These are phyloP conservation scores for Plasmodium vivax DNA, from an alignment of 169 alveolate genomes.

Conservation along the genomic window DNA sequence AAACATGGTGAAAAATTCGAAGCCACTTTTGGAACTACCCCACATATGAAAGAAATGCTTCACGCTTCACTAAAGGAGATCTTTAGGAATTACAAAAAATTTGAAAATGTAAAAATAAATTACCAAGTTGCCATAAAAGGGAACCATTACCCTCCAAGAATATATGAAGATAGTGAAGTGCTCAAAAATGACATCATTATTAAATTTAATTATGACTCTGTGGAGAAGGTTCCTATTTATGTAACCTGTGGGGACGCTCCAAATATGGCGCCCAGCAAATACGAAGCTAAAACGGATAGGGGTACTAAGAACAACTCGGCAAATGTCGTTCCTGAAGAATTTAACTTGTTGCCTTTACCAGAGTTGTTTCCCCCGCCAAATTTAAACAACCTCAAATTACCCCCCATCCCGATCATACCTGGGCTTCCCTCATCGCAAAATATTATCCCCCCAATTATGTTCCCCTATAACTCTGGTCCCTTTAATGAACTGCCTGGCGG, in stretches of 20 bases:
- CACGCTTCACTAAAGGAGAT: constrained; percentile 6
- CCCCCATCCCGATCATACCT: constrained; percentile 38
- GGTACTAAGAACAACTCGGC: neutral
- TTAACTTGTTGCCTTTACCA: constrained; percentile 27
- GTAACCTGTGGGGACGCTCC: neutral
- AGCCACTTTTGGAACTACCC: neutral
- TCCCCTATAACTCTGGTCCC: constrained; percentile 3
- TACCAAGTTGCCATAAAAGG: neutral
- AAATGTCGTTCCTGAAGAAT: neutral
- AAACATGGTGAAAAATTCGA: neutral
- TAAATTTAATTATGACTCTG: constrained; percentile 31
- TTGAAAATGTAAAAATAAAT: constrained; percentile 43
- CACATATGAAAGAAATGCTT: constrained; percentile 5
- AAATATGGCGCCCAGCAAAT: neutral
- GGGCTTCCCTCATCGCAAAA: constrained; percentile 22
- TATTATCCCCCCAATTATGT: constrained; percentile 40
- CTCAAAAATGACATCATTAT: constrained; percentile 39
- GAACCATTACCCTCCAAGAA: constrained; percentile 16
- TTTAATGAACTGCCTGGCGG: neutral
- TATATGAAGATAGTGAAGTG: constrained; percentile 35
- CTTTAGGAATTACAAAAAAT: constrained; percentile 1
- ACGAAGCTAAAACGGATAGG: neutral
- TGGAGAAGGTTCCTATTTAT: constrained; percentile 15
- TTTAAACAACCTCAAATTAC: constrained; percentile 24
- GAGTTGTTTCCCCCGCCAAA: constrained; percentile 42